Conservation (phyloP, 2,329 filamentous ascomycete genomes). For the Raffaelea arxii region DNA sequence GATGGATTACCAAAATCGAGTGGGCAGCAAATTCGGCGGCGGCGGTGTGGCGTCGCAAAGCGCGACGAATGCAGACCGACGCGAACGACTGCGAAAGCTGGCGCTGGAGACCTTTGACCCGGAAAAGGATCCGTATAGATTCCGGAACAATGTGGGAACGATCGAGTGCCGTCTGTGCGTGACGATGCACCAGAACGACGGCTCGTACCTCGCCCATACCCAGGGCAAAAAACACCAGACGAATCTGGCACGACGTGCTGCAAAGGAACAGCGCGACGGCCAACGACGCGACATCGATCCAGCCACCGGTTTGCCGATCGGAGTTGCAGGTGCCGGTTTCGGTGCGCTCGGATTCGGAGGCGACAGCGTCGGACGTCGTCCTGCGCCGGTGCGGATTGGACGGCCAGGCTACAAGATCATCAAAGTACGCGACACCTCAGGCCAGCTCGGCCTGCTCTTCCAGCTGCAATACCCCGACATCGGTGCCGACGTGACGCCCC, state of each 20-base stretch:
- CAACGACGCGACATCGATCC: slow-evolving; percentile 58
- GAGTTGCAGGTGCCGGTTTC: slow-evolving; percentile 64
- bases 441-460: slow-evolving; percentile 88
- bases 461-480: slow-evolving; percentile 95
- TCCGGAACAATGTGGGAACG: slow-evolving; percentile 97
- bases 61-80: slow-evolving; percentile 91
- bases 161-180: slow-evolving; percentile 97
- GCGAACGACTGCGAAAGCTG: slow-evolving; percentile 94
- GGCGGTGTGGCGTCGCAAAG: slow-evolving; percentile 91
- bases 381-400: slow-evolving; percentile 89
- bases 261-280: slow-evolving; percentile 89
- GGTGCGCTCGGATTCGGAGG: slow-evolving; percentile 41
- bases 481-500: slow-evolving; percentile 60
- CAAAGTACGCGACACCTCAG: slow-evolving; percentile 83
- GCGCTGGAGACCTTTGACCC: slow-evolving; percentile 98
- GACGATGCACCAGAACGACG: slow-evolving; percentile 97
- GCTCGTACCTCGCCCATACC: slow-evolving; percentile 95
- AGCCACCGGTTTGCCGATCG: slow-evolving; percentile 60
- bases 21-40: slow-evolving; percentile 94
- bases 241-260: slow-evolving; percentile 88
- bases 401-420: slow-evolving; percentile 96
- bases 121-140: slow-evolving; percentile 99
- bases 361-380: slow-evolving; percentile 35
- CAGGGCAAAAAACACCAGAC: slow-evolving; percentile 99
- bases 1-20: slow-evolving; percentile 81